These are phyloP conservation scores for Sclerotinia sclerotiorum DNA, from an alignment of 2,329 filamentous ascomycete genomes.

Conservation along the genomic window DNA sequence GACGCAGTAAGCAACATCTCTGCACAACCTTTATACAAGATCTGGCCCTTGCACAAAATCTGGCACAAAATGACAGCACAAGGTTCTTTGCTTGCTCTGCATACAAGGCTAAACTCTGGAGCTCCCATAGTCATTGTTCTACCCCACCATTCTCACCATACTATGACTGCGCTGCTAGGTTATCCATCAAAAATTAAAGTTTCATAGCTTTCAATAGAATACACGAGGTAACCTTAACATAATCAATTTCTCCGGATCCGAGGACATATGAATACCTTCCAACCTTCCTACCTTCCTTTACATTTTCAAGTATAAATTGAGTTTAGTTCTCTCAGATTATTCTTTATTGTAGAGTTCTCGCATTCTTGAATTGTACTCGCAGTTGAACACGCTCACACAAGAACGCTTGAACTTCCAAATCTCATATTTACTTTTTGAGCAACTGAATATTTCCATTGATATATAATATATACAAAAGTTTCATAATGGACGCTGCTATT, in stretches of 20 bases:
- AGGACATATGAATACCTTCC: background rate
- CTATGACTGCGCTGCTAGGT: no score
- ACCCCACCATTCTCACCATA: no score
- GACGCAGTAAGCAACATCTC: background rate
- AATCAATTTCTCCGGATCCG: constrained; percentile 1
- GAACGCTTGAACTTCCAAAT: background rate
- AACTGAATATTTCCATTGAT: background rate
- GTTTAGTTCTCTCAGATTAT: background rate
- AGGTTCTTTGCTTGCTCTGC: no score
- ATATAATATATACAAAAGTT: constrained; percentile 12
- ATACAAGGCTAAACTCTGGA: no score
- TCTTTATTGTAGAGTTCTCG: no score
- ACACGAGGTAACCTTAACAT: no score
- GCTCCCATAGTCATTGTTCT: no score
- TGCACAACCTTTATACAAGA: background rate
- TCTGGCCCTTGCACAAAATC: background rate
- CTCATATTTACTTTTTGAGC: background rate
- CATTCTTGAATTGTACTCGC: no score
- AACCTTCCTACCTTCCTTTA: background rate
- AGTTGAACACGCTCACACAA: background rate
- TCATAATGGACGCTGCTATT: constrained; percentile 81
- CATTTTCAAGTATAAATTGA: background rate
- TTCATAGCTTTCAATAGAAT: background rate
- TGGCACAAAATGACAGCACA: no score
- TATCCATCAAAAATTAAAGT: no score